Evolutionary conservation across 371 early-diverging fungal genomes (phyloP), one percentile per base, ranked within the genome.

Genomic region (Rhizopus delemar): DNA sequence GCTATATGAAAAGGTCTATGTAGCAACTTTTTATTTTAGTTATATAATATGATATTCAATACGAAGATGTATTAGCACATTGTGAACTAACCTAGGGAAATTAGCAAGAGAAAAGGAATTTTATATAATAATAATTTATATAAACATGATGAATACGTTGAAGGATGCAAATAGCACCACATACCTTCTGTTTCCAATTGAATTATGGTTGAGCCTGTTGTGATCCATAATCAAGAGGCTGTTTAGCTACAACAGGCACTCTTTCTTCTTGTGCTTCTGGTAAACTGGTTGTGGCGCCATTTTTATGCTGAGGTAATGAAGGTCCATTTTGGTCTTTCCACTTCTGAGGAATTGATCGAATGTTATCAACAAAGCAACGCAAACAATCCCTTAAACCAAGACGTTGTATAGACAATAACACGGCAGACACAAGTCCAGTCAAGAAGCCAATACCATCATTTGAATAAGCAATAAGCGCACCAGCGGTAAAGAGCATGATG

Each of bases 371-470:
- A 8, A 59, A 32, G 5, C 13, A 31, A 2, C 15, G 9, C 9
- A 13, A 62, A 72, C 79, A 78, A 4, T 12, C 41, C 2, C 41
- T 53, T 12, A 68, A 7, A 22, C 77, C 80, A 28, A 80, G 63
- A 13, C 80, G 65, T 31, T 80, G 73, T 43, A 77, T 48, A 5
- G 71, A 62, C 13, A 86, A 65, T 3, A 80, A 51, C 45, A 76
- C 52, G 33, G 83, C 83, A 0, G 73, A 70, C 9, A 69, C 73
- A 63, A 90, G 66, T 7, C 93, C 92, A 15, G 82, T 69, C 31
- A 88, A 33, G 66, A 93, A 93, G 0, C 93, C 94, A 50, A 93
- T 85, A 41, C 93, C 94, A 59, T 91, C 94, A 61, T 92, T 89
- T 46, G 82, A 81, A 67, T 89, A 93, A 0, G 86, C 90, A 8